These are phyloP conservation scores for Hypoxylon trugodes DNA, from an alignment of 495 filamentous ascomycete genomes.

Conservation along the genomic window DNA sequence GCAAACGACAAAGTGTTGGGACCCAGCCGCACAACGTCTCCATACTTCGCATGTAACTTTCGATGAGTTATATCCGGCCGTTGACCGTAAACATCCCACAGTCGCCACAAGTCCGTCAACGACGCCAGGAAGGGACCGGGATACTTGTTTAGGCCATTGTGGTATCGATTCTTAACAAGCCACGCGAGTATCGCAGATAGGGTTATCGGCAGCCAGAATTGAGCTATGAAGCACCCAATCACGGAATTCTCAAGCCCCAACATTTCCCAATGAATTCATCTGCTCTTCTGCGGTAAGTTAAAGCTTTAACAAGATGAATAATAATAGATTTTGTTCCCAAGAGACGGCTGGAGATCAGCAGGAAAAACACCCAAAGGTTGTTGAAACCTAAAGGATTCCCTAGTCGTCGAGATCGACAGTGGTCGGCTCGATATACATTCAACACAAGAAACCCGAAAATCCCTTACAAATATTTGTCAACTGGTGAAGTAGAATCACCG, in stretches of 20 bases:
- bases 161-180: conserved; percentile 65
- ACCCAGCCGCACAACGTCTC: conserved; percentile 74
- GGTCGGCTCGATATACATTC: conserved; percentile 9
- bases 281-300: conserved; percentile 17
- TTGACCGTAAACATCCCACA: conserved; percentile 68
- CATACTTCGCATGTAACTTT: conserved; percentile 72
- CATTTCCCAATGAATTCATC: conserved; percentile 26
- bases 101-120: conserved; percentile 74
- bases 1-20: conserved; percentile 73
- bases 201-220: conserved; percentile 59
- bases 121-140: conserved; percentile 73
- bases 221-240: conserved; percentile 48
- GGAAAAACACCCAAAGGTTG: conserved; percentile 19
- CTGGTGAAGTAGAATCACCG: conserved; percentile 21
- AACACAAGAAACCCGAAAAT: background rate
- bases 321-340: background rate
- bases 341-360: conserved; percentile 3
- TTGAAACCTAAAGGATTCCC: conserved; percentile 23
- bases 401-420: conserved; percentile 4
- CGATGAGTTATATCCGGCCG: conserved; percentile 72
- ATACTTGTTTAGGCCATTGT: conserved; percentile 68
- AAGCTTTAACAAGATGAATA: conserved; percentile 1
- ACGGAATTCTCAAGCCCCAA: conserved; percentile 31
- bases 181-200: conserved; percentile 47
- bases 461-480: background rate